Evolutionary conservation across 805 yeast genomes (phyloP).

Genomic region (Schwanniomyces pseudopolymorphus): DNA sequence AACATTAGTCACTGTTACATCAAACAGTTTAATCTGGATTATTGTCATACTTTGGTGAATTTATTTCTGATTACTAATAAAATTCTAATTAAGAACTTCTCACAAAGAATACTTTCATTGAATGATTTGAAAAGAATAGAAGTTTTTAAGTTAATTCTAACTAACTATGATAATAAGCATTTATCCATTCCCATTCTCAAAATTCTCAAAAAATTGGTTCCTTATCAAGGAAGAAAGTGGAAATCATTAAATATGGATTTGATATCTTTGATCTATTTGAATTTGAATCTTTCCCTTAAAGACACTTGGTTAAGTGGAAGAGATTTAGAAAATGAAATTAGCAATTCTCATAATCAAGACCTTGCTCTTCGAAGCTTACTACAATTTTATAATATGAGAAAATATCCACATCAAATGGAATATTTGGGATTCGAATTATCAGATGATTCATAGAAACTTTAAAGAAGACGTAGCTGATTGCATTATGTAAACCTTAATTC

Average conservation of each 20-base stretch:
- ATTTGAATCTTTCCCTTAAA: conserved; percentile 65
- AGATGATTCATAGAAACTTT: too few species aligned
- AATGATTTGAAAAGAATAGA: conserved; percentile 66
- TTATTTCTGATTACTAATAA: conserved; percentile 56
- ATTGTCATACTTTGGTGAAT: conserved; percentile 49
- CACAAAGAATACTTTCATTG: conserved; percentile 69
- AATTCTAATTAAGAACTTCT: conserved; percentile 57
- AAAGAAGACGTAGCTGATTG: too few species aligned
- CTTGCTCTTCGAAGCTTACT: conserved; percentile 75
- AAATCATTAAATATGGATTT: conserved; percentile 89
- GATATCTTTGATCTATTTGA: conserved; percentile 80
- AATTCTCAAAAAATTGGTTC: conserved; percentile 74
- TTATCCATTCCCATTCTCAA: conserved; percentile 71
- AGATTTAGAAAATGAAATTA: conserved; percentile 72
- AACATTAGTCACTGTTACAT: conserved; percentile 28
- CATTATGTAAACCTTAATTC: too few species aligned
- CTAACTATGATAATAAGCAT: conserved; percentile 56
- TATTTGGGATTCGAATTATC: conserved; percentile 53
- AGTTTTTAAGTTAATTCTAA: conserved; percentile 53
- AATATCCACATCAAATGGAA: conserved; percentile 53
- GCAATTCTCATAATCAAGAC: conserved; percentile 82
- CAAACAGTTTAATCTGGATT: conserved; percentile 36
- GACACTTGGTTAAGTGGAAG: conserved; percentile 89
- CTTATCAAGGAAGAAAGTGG: conserved; percentile 95
- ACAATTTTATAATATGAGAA: conserved; percentile 69